Evolutionary conservation across 768 basidiomycete genomes (phyloP).

Genomic region (Cystofilobasidium bisporidii): DNA sequence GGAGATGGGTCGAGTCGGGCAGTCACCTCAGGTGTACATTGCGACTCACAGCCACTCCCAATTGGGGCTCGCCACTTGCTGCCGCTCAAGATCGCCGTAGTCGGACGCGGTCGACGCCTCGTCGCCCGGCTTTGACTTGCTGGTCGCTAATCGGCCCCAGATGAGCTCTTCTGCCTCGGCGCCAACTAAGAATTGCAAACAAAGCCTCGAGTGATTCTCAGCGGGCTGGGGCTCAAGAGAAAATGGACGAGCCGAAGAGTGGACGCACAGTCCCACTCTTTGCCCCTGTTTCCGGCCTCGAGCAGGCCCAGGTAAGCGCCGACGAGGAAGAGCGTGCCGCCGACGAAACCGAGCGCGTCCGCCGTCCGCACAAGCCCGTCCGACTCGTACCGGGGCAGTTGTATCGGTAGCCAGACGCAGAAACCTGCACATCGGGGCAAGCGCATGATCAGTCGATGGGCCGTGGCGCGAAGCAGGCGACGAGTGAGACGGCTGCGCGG

Average conservation of each 20-base stretch:
- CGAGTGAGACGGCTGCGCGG: background rate
- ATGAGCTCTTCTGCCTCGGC: conserved; percentile 17
- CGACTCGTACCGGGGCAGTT: conserved; percentile 8
- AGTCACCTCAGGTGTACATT: background rate
- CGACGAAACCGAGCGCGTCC: conserved; percentile 50
- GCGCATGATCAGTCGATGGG: background rate
- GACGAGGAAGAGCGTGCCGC: conserved; percentile 54
- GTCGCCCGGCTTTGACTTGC: background rate
- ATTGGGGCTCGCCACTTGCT: background rate
- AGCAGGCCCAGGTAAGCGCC: conserved; percentile 50
- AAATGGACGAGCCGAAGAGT: background rate
- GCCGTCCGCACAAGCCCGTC: conserved; percentile 32
- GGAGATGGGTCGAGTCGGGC: background rate
- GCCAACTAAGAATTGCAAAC: conserved; percentile 31
- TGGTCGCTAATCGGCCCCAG: conserved; percentile 15
- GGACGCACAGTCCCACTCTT: conserved; percentile 3
- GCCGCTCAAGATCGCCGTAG: background rate
- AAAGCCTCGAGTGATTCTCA: too few species aligned
- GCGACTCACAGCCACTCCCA: conserved; percentile 14
- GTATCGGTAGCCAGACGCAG: conserved; percentile 15
- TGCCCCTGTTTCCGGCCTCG: conserved; percentile 44
- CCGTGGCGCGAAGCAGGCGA: background rate
- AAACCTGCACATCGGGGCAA: too few species aligned
- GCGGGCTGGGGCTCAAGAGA: background rate
- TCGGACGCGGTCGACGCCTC: background rate